Base-by-base conservation (phyloP, 129 eudicot species). In the Dittrichia graveolens region DNA sequence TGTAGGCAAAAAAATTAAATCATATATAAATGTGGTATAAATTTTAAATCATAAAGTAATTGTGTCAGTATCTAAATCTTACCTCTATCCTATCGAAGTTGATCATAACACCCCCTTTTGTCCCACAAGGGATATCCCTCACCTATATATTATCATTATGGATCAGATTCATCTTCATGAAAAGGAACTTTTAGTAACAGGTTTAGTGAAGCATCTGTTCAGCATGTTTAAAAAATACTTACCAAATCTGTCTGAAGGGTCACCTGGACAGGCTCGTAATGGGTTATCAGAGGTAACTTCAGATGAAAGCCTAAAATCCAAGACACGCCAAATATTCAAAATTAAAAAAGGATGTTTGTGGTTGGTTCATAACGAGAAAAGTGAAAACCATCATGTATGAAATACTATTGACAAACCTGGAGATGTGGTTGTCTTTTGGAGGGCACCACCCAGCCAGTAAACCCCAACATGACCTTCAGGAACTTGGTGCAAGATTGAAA, bases 391-490 rank as follows among this genome's bases (percentile, higher is more conserved):
- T 67, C 31, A 52, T 37, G 18, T 59, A 16, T 8, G 42, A 52
- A 79, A 59, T 47, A 56, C 5, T 69, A 50, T 42, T 42, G 48
- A 41, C 61, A 61, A 69, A 89, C 96, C 96, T 79, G 96, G 91
- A 81, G 74, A 70, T 48, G 95, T 93, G 13, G 92, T 87, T 10
- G 83, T 89, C 38, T 85, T 79, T 58, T 87, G 86, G 50, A 93
- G 98, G 65, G 98, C 95, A 73, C 98, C 98, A 35, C 98, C 98
- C 73, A 87, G 75, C 98, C 96, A 93, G 68, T 89, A 93, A 79
- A 90, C 98, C 46, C 98, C 98, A 72, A 93, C 96, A 84, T 93
- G 98, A 72, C 98, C 96, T 85, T 93, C 95, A 70, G 98, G 98
- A 44, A 89, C 95, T 88, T 93, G 98, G 73, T 93, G 98, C 49